Base-by-base conservation (phyloP, 768 basidiomycete species). In the Lactifluus pinguis region DNA sequence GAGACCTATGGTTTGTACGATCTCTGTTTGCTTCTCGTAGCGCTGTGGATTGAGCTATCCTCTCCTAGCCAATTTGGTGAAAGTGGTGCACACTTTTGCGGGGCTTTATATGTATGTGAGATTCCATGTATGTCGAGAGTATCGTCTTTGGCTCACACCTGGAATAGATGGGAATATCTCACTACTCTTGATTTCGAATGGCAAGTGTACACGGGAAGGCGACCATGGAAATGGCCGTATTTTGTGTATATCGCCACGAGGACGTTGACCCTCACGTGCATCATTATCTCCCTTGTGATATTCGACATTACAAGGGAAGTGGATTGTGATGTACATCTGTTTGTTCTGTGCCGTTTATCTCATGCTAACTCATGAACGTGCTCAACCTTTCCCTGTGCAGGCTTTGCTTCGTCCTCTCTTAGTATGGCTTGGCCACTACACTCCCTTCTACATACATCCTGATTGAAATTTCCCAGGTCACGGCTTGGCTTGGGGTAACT, bases 371-470 rank as follows among this genome's bases (percentile, higher is more conserved):
- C 25, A 25, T 25, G 25, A 1, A 14, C 36, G 14, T 47, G 19
- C 55, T 25, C n/a, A 45, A 15, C 45, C 39, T 25, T 41, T 29
- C 4, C 10, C 11, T 30, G 9, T 15, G 8, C 47, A 64, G 63
- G 19, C 25, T 7, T 64, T 60, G 63, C 19, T 61, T 19, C 63
- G 62, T 17, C 21, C 36, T 25, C 29, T 61, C 11, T 44, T 64
- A 19, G 60, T 64, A 41, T 17, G 60, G 30, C 30, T 15, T 19
- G 13, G 30, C 25, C 2, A 15, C 25, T 4, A 11, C 30, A 7
- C 51, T 36, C 11, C 7, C 41, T 42, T 32, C 21, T 19, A 11
- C 30, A 3, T n/a, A 2, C 7, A 32, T 6, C 15, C 5, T 41
- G 3, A 45, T 57, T 17, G 10, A 47, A 10, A 6, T 19, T 53